These are phyloP conservation scores for Fusarium hostae DNA, from an alignment of 2,329 filamentous ascomycete species.

Conservation along the genomic window DNA sequence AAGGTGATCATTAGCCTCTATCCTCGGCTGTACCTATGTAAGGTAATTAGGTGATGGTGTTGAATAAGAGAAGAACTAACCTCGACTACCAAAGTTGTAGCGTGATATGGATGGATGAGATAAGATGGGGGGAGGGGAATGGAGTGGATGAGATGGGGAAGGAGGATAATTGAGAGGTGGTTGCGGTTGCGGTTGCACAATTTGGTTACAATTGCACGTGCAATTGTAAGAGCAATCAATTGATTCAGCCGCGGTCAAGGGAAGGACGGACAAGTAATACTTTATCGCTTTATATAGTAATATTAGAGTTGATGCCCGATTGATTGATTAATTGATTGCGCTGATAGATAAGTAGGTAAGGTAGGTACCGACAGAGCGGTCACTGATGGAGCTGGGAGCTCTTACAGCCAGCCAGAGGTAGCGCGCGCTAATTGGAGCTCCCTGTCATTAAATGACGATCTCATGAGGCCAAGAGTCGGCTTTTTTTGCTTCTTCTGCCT, in stretches of 20 bases:
- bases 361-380: conserved; percentile 36
- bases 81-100: conserved; percentile 8
- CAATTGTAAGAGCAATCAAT: conserved; percentile 17
- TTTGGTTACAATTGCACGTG: conserved; percentile 35
- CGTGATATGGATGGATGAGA: conserved; percentile 28
- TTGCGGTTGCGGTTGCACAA: conserved; percentile 36
- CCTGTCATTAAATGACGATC: conserved; percentile 26
- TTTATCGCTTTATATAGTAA: neutral
- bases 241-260: conserved; percentile 17
- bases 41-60: conserved; percentile 17
- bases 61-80: conserved; percentile 21
- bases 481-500: conserved; percentile 10
- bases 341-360: neutral
- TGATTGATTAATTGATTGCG: neutral
- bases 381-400: conserved; percentile 23
- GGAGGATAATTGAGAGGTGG: conserved; percentile 29
- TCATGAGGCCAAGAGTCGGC: conserved; percentile 10
- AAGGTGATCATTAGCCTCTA: conserved; percentile 7
- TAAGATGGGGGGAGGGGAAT: conserved; percentile 18
- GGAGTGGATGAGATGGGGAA: conserved; percentile 24
- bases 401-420: conserved; percentile 19
- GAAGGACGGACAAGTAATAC: neutral
- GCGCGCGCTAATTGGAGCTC: conserved; percentile 36
- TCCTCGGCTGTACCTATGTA: neutral
- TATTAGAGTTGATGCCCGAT: conserved; percentile 4